A percentile compares a stretch with the other conserved stretches of the same genome.
phyloP scores from a whole-genome alignment of 78 protist genomes.

The Protostelium mycophagum region DNA sequence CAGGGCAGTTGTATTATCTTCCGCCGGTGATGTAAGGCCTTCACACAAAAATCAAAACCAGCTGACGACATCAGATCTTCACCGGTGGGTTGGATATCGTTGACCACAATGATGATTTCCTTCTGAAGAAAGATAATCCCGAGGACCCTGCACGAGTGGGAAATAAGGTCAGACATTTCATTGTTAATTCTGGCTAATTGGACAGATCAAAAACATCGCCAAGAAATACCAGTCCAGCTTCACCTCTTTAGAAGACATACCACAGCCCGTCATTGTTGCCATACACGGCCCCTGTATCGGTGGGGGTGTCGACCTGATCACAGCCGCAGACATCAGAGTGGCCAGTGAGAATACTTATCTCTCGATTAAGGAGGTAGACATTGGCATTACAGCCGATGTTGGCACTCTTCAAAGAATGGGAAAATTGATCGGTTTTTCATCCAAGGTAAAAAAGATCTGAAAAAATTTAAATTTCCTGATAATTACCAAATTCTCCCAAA shows the following conservation, averaged over 20 bases:
- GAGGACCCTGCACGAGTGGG: background rate
- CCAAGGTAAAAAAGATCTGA: background rate
- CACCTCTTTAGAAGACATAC: background rate
- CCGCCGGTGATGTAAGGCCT: background rate
- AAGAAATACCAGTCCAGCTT: background rate
- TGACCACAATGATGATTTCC: background rate
- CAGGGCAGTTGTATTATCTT: background rate
- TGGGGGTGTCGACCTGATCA: constrained; percentile 73
- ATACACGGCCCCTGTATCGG: constrained; percentile 68
- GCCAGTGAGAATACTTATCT: constrained; percentile 55
- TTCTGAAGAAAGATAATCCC: background rate
- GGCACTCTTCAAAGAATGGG: constrained; percentile 82
- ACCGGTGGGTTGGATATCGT: background rate
- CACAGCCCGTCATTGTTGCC: constrained; percentile 62
- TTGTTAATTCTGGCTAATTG: background rate
- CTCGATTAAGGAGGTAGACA: constrained; percentile 59
- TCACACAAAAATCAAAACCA: background rate
- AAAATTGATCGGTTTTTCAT: background rate
- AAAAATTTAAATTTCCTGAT: too few species aligned
- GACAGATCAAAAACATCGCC: background rate
- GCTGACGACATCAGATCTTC: background rate
- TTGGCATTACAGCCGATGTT: constrained; percentile 80
- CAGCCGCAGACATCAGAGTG: constrained; percentile 70
- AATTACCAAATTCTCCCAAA: too few species aligned
- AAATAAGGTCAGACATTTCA: background rate